Conservation (phyloP, 164 flowering plant genomes). For the Malania oleifera region DNA sequence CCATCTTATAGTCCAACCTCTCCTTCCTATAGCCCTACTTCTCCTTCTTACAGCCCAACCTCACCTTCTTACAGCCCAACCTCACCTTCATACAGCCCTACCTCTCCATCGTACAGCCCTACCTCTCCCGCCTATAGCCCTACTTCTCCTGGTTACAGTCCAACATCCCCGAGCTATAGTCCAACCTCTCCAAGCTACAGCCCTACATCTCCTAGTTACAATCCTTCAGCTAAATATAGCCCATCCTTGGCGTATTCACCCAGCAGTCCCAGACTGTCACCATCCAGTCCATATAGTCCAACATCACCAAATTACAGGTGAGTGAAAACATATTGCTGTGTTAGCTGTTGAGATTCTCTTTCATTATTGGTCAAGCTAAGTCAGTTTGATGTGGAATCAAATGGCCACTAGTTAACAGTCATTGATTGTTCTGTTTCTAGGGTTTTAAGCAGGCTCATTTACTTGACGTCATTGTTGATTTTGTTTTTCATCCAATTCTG, state of each 20-base stretch:
- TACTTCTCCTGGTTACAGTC: constrained; percentile 78
- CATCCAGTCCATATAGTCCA: constrained; percentile 84
- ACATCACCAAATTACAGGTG: constrained; percentile 95
- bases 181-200: constrained; percentile 81
- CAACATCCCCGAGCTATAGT: constrained; percentile 76
- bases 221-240: constrained; percentile 67
- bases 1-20: constrained; percentile 91
- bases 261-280: constrained; percentile 79
- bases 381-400: too few species aligned
- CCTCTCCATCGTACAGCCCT: constrained; percentile 87
- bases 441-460: too few species aligned
- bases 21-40: constrained; percentile 89
- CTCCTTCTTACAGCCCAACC: constrained; percentile 91
- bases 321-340: not conserved
- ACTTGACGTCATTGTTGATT: not conserved
- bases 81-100: constrained; percentile 89
- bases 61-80: constrained; percentile 94
- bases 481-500: constrained; percentile 1
- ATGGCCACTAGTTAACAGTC: too few species aligned
- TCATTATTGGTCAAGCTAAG: too few species aligned
- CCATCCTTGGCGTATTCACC: constrained; percentile 90
- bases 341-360: too few species aligned
- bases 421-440: too few species aligned
- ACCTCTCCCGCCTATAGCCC: constrained; percentile 90
- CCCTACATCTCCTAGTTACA: constrained; percentile 64